Base-by-base conservation (phyloP, 1,284 basidiomycete genomes). In the Sporisorium graminicola region DNA sequence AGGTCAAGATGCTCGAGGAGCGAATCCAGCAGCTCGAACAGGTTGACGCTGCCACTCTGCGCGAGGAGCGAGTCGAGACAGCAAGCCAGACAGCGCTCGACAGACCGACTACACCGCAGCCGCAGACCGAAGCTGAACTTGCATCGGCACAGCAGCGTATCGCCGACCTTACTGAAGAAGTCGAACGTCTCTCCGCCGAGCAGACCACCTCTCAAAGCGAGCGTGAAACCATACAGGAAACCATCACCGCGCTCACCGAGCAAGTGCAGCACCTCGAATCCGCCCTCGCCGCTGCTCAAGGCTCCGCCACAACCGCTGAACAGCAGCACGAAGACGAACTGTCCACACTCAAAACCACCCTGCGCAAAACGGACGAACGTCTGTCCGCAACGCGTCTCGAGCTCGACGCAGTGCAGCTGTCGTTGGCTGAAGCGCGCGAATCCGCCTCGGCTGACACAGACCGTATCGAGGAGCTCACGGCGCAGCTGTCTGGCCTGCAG, bases 361-460 rank as follows among this genome's bases (percentile, higher is more conserved):
- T 69, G 10, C 42, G 42, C 16, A 65, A 57, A 29, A 8, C 59
- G 1, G 40, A 65, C 27, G 66, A 69, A 3, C 43, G 56, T 1
- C 29, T 62, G n/a, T 8, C 54, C 0, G 5, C 47, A 0, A 44
- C 57, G 12, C n/a, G 14, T 4, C 35, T 31, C 20, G 46, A 74
- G 10, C 18, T 65, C 18, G 40, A 52, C 7, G 10, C 55, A 0
- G 29, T 59, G 4, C 37, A 65, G 3, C 31, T 74, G 0, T 40
- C 46, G n/a, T 63, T 74, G 16, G 72, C 65, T 40, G 73, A 71
- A 43, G 57, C 60, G 2, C 56, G 64, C 57, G 68, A 75, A 24
- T 20, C 22, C 1, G 55, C 56, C 27, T 54, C 64, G 2, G 73
- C 16, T 0, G 55, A 62, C 27, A 54, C 64, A 3, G 73, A 75